Base-by-base conservation (phyloP, 768 basidiomycete genomes). In the Boletus sensibilis region DNA sequence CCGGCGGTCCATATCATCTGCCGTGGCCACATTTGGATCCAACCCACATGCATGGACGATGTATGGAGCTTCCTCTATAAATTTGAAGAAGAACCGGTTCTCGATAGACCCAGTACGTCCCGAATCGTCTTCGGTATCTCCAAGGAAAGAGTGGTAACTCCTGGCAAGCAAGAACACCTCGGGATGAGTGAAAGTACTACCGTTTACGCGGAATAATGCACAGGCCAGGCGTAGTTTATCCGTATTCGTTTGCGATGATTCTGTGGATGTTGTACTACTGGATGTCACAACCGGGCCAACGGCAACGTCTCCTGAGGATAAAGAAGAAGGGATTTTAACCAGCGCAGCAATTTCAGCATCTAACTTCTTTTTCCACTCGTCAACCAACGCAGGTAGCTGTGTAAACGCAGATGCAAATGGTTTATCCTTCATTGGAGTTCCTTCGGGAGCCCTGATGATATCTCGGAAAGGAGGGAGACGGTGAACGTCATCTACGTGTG, bases 211-310 rank as follows among this genome's bases (percentile, higher is more conserved):
- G 34, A 61, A 61, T 21, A 55, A 10, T 14, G 53, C 60, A 41
- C 58, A 61, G 13, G 61, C 60, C 3, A 62, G 37, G 11, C 16
- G 37, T 33, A 62, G 16, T 37, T 33, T 62, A 39, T 42, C 43
- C 4, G n/a, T 13, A 12, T 20, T 7, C 8, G 12, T n/a, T 34
- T 20, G 34, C 16, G 18, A 20, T 7, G 59, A 14, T n/a, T 39
- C 48, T 4, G 25, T 8, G 9, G 6, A 3, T 23, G 9, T 21
- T 9, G n/a, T n/a, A 14, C 37, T 18, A 11, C 12, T 16, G 14
- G 45, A 39, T 10, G 20, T 9, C 21, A 27, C 31, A 31, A 4
- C 29, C 3, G 0, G 43, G 2, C 27, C 9, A n/a, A 23, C 2
- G 20, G 20, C 7, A 13, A 8, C 10, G 13, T 47, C 23, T n/a